Conservation (phyloP, 2,329 filamentous ascomycete genomes). For the Nannizziopsis barbatae region DNA sequence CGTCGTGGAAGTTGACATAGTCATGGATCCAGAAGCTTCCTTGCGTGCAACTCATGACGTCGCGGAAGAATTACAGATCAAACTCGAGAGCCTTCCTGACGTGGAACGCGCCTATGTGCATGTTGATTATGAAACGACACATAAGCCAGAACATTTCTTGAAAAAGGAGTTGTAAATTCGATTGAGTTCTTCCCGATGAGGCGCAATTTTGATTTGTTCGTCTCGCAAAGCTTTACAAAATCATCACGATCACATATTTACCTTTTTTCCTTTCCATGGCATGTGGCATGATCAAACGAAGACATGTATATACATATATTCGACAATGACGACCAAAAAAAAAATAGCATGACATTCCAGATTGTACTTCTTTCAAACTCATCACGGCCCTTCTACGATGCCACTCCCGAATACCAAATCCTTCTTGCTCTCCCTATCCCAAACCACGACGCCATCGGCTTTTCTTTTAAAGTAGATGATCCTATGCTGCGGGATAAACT, state of each 20-base stretch:
- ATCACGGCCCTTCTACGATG: neutral
- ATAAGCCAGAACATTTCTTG: slow-evolving; percentile 74
- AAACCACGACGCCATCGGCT: slow-evolving; percentile 34
- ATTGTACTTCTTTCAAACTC: neutral
- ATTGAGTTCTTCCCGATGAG: too few species aligned
- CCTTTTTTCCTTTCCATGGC: too few species aligned
- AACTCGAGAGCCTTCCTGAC: slow-evolving; percentile 82
- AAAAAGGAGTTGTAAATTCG: slow-evolving; percentile 50
- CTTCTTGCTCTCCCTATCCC: slow-evolving; percentile 40
- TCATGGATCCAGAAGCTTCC: slow-evolving; percentile 68
- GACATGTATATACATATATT: neutral
- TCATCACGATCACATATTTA: too few species aligned
- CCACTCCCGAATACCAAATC: slow-evolving; percentile 41
- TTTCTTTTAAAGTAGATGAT: slow-evolving; percentile 41
- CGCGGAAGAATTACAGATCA: slow-evolving; percentile 85
- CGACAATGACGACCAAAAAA: neutral
- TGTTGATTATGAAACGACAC: slow-evolving; percentile 92
- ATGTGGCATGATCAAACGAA: too few species aligned
- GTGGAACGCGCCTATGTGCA: slow-evolving; percentile 93
- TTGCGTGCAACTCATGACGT: slow-evolving; percentile 79
- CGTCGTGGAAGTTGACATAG: slow-evolving; percentile 91
- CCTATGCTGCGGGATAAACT: slow-evolving; percentile 47
- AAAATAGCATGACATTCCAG: neutral
- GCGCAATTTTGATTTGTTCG: too few species aligned
- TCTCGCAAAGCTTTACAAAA: neutral